Evolutionary conservation across 2,329 filamentous ascomycete species (phyloP).

Genomic region (Blumeria graminis): DNA sequence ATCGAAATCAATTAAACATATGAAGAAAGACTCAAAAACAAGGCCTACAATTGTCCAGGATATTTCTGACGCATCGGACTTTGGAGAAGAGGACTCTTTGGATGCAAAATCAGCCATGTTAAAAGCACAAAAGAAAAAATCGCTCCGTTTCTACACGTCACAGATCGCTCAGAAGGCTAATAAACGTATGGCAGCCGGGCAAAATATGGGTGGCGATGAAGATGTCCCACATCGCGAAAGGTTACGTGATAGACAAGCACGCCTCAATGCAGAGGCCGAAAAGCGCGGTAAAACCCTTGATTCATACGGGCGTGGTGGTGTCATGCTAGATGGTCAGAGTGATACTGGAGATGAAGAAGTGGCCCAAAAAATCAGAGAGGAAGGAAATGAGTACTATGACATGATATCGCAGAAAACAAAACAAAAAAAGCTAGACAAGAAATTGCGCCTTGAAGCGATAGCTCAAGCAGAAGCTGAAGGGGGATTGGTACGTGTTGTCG

Average conservation of each 20-base stretch:
- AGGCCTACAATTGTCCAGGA: slow-evolving; percentile 20
- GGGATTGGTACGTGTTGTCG: slow-evolving; percentile 37
- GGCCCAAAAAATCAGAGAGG: slow-evolving; percentile 16
- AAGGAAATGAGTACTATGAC: slow-evolving; percentile 66
- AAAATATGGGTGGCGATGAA: slow-evolving; percentile 52
- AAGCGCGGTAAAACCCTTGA: slow-evolving; percentile 46
- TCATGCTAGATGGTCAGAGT: slow-evolving; percentile 33
- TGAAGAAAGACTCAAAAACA: slow-evolving; percentile 16
- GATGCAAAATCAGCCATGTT: slow-evolving; percentile 59
- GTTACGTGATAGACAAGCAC: slow-evolving; percentile 59
- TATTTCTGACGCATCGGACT: slow-evolving; percentile 57
- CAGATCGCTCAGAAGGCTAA: slow-evolving; percentile 90
- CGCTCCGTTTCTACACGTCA: slow-evolving; percentile 88
- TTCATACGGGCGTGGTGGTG: slow-evolving; percentile 28
- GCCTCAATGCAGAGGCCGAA: slow-evolving; percentile 74
- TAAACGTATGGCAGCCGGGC: slow-evolving; percentile 50
- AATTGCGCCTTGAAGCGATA: slow-evolving; percentile 28
- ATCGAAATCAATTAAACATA: slow-evolving; percentile 8
- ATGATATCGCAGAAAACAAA: slow-evolving; percentile 49
- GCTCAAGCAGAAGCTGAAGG: slow-evolving; percentile 33
- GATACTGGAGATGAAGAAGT: slow-evolving; percentile 18
- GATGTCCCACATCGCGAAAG: slow-evolving; percentile 80
- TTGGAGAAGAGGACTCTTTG: slow-evolving; percentile 69
- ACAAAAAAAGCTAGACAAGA: slow-evolving; percentile 52
- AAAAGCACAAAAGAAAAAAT: slow-evolving; percentile 77